Conservation (phyloP, 176 grass and related monocot species). For the maize (Zea mays) region DNA sequence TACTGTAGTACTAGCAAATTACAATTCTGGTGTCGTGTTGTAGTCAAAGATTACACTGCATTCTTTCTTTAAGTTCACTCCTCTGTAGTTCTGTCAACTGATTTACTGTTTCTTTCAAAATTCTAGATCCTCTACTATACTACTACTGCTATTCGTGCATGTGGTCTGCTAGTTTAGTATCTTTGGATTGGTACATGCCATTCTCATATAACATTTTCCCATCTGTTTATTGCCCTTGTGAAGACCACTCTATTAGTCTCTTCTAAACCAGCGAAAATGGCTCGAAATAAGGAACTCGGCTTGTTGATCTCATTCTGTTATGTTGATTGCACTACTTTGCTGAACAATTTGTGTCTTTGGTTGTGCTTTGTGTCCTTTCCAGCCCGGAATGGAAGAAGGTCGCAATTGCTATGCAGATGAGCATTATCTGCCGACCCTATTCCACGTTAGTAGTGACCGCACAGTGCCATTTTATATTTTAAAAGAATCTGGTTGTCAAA, state of each 20-base stretch:
- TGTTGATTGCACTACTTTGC: neutral
- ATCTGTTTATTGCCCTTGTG: neutral
- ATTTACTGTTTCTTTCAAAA: neutral
- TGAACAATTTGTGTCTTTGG: conserved; percentile 2
- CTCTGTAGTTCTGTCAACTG: neutral
- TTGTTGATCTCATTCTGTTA: neutral
- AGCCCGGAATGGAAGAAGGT: conserved; percentile 78
- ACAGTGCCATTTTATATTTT: neutral
- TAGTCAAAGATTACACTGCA: neutral
- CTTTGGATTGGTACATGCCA: neutral
- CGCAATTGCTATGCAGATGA: conserved; percentile 92
- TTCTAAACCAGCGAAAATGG: neutral
- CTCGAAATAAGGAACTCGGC: neutral
- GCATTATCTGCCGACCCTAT: conserved; percentile 80
- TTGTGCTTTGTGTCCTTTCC: conserved; percentile 31
- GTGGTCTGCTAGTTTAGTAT: neutral
- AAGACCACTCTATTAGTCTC: neutral
- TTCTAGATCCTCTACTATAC: neutral
- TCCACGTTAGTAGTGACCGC: conserved; percentile 47
- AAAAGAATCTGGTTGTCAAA: neutral
- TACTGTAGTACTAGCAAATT: neutral
- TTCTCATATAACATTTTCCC: neutral
- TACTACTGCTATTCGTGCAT: neutral
- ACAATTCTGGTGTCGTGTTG: neutral
- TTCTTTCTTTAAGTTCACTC: neutral